Base-by-base conservation (phyloP, 805 yeast species). In the Lipomyces spencermartinsiae region DNA sequence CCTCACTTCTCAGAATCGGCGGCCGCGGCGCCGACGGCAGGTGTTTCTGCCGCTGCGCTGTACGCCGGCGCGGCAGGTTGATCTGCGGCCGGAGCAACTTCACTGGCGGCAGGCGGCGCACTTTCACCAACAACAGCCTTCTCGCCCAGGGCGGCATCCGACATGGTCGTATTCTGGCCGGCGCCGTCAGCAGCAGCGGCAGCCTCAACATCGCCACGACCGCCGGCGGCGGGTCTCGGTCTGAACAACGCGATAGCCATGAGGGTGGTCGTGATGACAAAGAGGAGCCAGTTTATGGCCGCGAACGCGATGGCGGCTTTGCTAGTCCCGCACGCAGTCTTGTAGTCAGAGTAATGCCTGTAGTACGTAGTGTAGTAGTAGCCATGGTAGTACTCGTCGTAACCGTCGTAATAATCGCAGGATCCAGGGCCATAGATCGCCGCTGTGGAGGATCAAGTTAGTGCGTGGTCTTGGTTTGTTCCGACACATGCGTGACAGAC, bases 161-260 rank as follows among this genome's bases (percentile, higher is more conserved):
- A n/a, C n/a, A n/a, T n/a, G n/a, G n/a, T n/a, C n/a, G n/a, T n/a
- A n/a, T n/a, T n/a, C n/a, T n/a, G n/a, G n/a, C n/a, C n/a, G n/a
- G n/a, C n/a, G 79, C 29, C 39, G 39, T 10, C 39, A 35, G 96
- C 97, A 70, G 86, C 93, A 66, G 87, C 92, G 14, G 83, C 81
- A 7, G 84, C 84, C 65, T 82, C 84, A 76, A 87, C 93, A 25
- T 87, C 84, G 34, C 93, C 96, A 10, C 90, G 89, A 62, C 97
- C 98, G 74, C 86, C 89, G 2, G 98, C 98, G 78, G 89, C 86
- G 5, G 97, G 91, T 73, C 89, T 87, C 33, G 97, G 96, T 6
- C 37, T 16, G 31, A 66, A 66, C 33, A 58, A 14, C 29, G 53
- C 58, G 7, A 22, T 8, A n/a, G 60, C 64, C 33, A 60, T 31